phyloP scores from a whole-genome alignment of 768 basidiomycete genomes.

The Termitomyces sp. region DNA sequence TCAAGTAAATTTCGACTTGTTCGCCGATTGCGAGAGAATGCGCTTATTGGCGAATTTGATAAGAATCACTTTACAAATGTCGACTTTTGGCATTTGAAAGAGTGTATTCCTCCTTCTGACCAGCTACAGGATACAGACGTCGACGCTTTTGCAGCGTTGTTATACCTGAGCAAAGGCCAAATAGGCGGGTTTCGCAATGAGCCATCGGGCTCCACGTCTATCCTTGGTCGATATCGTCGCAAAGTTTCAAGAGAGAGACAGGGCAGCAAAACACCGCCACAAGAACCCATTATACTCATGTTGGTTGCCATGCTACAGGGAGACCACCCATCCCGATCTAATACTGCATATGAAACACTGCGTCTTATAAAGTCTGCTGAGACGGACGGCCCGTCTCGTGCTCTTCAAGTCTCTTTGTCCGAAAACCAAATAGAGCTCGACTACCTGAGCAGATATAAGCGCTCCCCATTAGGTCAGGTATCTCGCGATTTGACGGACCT shows the following conservation, averaged over 20 bases:
- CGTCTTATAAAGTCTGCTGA: constrained; percentile 49
- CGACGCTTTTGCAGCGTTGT: constrained; percentile 65
- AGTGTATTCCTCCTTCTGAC: constrained; percentile 56
- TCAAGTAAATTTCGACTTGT: constrained; percentile 79
- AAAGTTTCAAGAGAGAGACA: constrained; percentile 11
- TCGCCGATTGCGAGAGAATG: constrained; percentile 53
- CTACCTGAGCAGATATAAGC: constrained; percentile 45
- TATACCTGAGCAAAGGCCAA: constrained; percentile 54
- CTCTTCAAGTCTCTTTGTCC: constrained; percentile 23
- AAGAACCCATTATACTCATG: constrained; percentile 47
- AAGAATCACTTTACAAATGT: constrained; percentile 45
- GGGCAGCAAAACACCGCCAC: constrained; percentile 24
- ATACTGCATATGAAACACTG: constrained; percentile 62
- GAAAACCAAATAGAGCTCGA: constrained; percentile 43
- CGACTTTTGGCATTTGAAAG: constrained; percentile 85
- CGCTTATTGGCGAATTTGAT: constrained; percentile 33
- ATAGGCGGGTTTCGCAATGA: constrained; percentile 61
- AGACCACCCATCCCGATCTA: constrained; percentile 41
- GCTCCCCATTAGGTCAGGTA: constrained; percentile 26
- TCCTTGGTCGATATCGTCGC: constrained; percentile 36
- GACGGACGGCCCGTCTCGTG: constrained; percentile 22
- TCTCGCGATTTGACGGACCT: constrained; percentile 34
- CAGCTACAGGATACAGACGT: constrained; percentile 65
- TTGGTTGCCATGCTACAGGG: constrained; percentile 59
- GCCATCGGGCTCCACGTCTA: constrained; percentile 36